Evolutionary conservation across 352 stramenopile genomes (phyloP).

Genomic region (Globisporangium megalacanthum): DNA sequence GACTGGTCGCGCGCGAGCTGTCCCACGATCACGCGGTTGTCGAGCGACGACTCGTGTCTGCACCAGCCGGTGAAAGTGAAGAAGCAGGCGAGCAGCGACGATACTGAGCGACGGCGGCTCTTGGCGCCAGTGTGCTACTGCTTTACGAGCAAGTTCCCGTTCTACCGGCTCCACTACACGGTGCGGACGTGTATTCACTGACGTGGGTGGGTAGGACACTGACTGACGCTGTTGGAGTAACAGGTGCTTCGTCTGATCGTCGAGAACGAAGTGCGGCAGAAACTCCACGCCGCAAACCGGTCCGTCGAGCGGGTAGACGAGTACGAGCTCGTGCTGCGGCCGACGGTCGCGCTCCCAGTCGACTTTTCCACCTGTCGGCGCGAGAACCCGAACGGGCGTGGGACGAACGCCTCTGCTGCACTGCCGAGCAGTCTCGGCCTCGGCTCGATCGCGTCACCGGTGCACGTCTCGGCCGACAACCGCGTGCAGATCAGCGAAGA

Average conservation of each 20-base stretch:
- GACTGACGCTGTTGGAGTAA: neutral
- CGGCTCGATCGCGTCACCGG: constrained; percentile 31
- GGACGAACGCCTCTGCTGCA: neutral
- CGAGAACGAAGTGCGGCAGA: constrained; percentile 55
- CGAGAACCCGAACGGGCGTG: constrained; percentile 26
- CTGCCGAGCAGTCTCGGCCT: constrained; percentile 12
- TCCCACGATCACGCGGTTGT: constrained; percentile 7
- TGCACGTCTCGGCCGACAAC: constrained; percentile 25
- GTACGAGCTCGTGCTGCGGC: constrained; percentile 55
- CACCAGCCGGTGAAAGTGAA: constrained; percentile 6
- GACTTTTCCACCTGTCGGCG: constrained; percentile 54
- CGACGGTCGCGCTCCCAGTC: constrained; percentile 40
- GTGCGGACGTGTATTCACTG: constrained; percentile 17
- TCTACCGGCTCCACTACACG: constrained; percentile 82
- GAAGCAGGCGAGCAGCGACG: neutral
- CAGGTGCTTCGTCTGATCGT: constrained; percentile 65
- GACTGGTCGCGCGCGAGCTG: constrained; percentile 31
- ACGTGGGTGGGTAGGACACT: neutral
- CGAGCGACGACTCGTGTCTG: constrained; percentile 10
- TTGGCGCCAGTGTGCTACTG: constrained; percentile 75
- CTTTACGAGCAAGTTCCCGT: constrained; percentile 85
- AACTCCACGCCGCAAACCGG: constrained; percentile 2
- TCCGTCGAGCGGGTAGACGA: constrained; percentile 21
- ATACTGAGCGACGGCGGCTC: neutral
- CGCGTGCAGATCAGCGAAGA: constrained; percentile 48